Conservation (phyloP, 2,329 filamentous ascomycete genomes). For the Pestalotiopsis sp. region DNA sequence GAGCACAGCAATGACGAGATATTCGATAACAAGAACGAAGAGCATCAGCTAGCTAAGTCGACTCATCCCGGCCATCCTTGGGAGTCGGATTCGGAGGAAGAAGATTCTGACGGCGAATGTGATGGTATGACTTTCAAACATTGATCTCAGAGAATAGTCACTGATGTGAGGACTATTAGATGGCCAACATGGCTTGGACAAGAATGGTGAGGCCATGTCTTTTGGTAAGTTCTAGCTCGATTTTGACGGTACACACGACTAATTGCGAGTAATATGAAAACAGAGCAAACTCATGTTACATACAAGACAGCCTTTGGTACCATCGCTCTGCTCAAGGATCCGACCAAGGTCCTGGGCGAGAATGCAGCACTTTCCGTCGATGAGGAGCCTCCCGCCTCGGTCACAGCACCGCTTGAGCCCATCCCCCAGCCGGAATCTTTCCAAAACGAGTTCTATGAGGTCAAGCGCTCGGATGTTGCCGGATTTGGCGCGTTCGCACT, state of each 20-base stretch:
- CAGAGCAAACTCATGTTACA: background rate
- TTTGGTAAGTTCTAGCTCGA: background rate
- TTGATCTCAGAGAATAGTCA: background rate
- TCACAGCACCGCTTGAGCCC: background rate
- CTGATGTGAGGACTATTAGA: background rate
- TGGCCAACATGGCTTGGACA: background rate
- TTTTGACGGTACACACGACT: background rate
- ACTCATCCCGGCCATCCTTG: background rate
- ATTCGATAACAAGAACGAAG: background rate
- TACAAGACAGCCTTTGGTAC: background rate
- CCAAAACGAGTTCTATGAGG: constrained; percentile 39
- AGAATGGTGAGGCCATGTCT: background rate
- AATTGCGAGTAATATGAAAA: background rate
- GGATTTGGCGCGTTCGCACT: constrained; percentile 50
- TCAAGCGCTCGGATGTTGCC: constrained; percentile 40
- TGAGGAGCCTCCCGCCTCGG: background rate
- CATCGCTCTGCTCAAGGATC: background rate
- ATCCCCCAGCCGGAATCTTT: constrained; percentile 16
- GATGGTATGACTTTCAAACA: background rate
- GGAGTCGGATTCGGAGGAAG: background rate
- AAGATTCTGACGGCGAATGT: background rate
- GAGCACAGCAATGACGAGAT: background rate
- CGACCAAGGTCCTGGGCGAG: background rate
- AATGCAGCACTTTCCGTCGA: background rate
- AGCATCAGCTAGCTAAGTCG: background rate